Percentiles rank a stretch among this genome's conserved stretches.
These are phyloP conservation scores for Neonectria hederae DNA, from an alignment of 2,329 filamentous ascomycete genomes.

Conservation along the genomic window DNA sequence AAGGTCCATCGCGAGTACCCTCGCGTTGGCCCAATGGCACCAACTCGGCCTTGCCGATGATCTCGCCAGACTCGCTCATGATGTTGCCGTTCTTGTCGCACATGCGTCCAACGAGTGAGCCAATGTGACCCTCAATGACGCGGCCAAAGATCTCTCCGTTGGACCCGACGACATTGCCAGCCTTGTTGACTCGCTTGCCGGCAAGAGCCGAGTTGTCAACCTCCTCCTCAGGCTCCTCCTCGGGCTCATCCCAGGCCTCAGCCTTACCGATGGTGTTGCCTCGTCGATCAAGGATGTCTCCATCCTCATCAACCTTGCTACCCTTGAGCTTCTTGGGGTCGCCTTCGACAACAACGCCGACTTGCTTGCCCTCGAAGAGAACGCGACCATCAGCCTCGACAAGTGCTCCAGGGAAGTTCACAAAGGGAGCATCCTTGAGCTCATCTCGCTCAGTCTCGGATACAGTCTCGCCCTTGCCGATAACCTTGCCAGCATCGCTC, in stretches of 20 bases:
- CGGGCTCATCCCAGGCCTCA: conserved; percentile 62
- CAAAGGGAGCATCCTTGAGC: conserved; percentile 59
- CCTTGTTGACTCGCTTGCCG: conserved; percentile 66
- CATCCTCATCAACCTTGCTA: conserved; percentile 80
- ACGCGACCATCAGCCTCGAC: neutral
- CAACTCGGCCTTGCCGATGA: conserved; percentile 68
- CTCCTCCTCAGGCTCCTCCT: conserved; percentile 58
- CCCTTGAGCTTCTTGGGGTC: conserved; percentile 78
- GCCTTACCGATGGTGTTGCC: conserved; percentile 67
- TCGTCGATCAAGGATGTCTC: conserved; percentile 82
- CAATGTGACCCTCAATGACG: conserved; percentile 71
- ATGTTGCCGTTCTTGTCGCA: conserved; percentile 78
- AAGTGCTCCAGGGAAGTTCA: neutral
- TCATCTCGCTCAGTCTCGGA: conserved; percentile 73
- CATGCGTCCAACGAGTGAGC: conserved; percentile 72
- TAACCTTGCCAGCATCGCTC: conserved; percentile 76
- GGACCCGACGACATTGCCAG: conserved; percentile 67
- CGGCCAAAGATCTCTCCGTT: conserved; percentile 71
- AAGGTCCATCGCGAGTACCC: conserved; percentile 72
- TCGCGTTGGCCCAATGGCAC: conserved; percentile 70
- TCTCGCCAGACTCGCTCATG: conserved; percentile 72
- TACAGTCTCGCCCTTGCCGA: conserved; percentile 74
- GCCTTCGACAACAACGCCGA: conserved; percentile 72
- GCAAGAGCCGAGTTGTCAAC: conserved; percentile 61
- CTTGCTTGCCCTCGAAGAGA: neutral